A percentile compares a stretch with the other conserved stretches of the same genome.
These are phyloP conservation scores for Reticulascus tulasneorum DNA, from an alignment of 2,329 filamentous ascomycete species.

Conservation along the genomic window DNA sequence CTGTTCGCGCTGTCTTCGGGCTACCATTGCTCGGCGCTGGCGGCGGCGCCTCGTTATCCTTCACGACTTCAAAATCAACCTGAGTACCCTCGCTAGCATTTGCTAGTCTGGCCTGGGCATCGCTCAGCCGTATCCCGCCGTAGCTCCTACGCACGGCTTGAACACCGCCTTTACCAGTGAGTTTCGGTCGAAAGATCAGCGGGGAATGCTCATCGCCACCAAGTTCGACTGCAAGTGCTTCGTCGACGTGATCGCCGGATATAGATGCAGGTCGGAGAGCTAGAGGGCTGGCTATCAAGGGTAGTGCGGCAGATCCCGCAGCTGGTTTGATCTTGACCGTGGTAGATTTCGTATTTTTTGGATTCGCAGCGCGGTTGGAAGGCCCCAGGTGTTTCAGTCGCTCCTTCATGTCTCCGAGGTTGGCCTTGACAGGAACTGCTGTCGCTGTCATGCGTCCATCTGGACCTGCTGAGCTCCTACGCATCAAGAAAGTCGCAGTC, in stretches of 20 bases:
- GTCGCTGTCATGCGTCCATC: slow-evolving; percentile 47
- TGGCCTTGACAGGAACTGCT: slow-evolving; percentile 54
- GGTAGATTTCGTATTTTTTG: slow-evolving; percentile 56
- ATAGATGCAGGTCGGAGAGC: slow-evolving; percentile 19
- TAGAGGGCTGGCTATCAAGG: slow-evolving; percentile 10
- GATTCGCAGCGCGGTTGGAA: slow-evolving; percentile 62
- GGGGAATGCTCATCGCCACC: slow-evolving; percentile 12
- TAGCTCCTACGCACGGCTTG: slow-evolving; percentile 15
- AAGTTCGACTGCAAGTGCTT: slow-evolving; percentile 1
- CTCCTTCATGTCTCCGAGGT: slow-evolving; percentile 58
- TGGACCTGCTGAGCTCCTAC: slow-evolving; percentile 50
- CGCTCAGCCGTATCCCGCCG: slow-evolving; percentile 12
- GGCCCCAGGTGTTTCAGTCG: slow-evolving; percentile 64
- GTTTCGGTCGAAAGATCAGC: slow-evolving; percentile 10
- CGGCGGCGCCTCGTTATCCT: slow-evolving; percentile 2
- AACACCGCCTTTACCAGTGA: slow-evolving; percentile 20
- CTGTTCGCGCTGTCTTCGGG: slow-evolving; percentile 5
- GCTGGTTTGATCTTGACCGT: slow-evolving; percentile 68
- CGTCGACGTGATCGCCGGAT: slow-evolving; percentile 8
- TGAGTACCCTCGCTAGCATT: neutral
- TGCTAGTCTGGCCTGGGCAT: slow-evolving; percentile 11
- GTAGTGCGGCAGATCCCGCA: slow-evolving; percentile 34
- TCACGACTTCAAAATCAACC: slow-evolving; percentile 1
- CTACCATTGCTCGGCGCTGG: slow-evolving; percentile 1
- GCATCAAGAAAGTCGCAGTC: slow-evolving; percentile 56